phyloP scores from a whole-genome alignment of 352 stramenopile species.

The Phytophthora cactorum region DNA sequence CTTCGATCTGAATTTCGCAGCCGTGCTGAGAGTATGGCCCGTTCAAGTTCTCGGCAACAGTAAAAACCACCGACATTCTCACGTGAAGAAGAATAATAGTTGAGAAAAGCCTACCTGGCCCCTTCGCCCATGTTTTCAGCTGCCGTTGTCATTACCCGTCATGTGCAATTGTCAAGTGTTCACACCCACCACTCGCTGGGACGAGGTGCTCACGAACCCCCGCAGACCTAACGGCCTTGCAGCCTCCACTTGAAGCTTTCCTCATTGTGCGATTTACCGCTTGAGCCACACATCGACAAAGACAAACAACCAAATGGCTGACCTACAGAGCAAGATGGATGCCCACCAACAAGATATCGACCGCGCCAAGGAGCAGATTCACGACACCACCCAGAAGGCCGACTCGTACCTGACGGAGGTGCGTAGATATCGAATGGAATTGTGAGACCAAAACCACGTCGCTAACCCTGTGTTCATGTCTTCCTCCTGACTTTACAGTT shows the following conservation, averaged over 20 bases:
- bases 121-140: slow-evolving; percentile 12
- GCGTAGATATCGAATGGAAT: background rate
- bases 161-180: slow-evolving; percentile 17
- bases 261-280: slow-evolving; percentile 39
- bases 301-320: slow-evolving; percentile 21
- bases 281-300: slow-evolving; percentile 20
- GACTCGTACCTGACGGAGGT: slow-evolving; percentile 59
- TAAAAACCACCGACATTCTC: background rate
- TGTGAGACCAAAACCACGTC: background rate
- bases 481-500: slow-evolving; percentile 32
- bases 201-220: slow-evolving; percentile 5
- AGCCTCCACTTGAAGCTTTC: background rate
- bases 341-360: slow-evolving; percentile 46
- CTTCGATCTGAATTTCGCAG: too few relatives aligned
- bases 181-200: slow-evolving; percentile 16
- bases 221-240: slow-evolving; percentile 13
- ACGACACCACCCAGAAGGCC: slow-evolving; percentile 57
- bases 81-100: background rate
- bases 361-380: slow-evolving; percentile 59
- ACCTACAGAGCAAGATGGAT: slow-evolving; percentile 48
- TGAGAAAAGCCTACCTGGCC: slow-evolving; percentile 15
- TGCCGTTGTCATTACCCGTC: slow-evolving; percentile 23
- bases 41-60: background rate
- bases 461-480: background rate
- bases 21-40: too few relatives aligned